These are phyloP conservation scores for Pichia sporocuriosa DNA, from an alignment of 805 yeast species.

Conservation along the genomic window DNA sequence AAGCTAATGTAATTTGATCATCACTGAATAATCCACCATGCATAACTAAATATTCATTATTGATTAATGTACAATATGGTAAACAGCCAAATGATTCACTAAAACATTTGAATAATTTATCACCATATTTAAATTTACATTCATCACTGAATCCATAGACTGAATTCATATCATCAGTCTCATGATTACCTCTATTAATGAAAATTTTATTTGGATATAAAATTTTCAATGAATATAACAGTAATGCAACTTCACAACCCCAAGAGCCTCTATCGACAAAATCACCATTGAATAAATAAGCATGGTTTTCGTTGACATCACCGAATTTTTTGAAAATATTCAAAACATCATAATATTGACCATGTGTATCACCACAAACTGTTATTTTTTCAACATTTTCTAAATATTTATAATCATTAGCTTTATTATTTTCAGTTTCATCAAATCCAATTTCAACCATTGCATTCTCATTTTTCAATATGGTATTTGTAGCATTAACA, in stretches of 20 bases:
- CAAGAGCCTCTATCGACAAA: constrained; percentile 97
- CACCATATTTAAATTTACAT: constrained; percentile 83
- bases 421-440: constrained; percentile 28
- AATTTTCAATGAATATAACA: constrained; percentile 70
- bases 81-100: constrained; percentile 78
- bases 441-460: constrained; percentile 58
- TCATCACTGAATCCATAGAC: constrained; percentile 96
- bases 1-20: constrained; percentile 63
- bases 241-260: constrained; percentile 93
- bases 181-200: constrained; percentile 94
- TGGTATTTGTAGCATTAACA: constrained; percentile 58
- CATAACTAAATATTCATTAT: constrained; percentile 74
- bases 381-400: constrained; percentile 49
- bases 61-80: constrained; percentile 81
- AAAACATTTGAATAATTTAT: constrained; percentile 73
- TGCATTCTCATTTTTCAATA: constrained; percentile 62
- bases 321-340: constrained; percentile 76
- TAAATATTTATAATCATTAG: constrained; percentile 28
- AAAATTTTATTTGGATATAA: constrained; percentile 63
- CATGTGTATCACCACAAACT: constrained; percentile 96
- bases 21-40: constrained; percentile 93
- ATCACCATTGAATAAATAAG: constrained; percentile 90
- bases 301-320: constrained; percentile 55
- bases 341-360: constrained; percentile 87
- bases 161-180: constrained; percentile 93